A percentile compares a stretch with the other conserved stretches of the same genome.
Evolutionary conservation across 805 yeast genomes (phyloP).

Genomic region (Ogataea pignaliae): DNA sequence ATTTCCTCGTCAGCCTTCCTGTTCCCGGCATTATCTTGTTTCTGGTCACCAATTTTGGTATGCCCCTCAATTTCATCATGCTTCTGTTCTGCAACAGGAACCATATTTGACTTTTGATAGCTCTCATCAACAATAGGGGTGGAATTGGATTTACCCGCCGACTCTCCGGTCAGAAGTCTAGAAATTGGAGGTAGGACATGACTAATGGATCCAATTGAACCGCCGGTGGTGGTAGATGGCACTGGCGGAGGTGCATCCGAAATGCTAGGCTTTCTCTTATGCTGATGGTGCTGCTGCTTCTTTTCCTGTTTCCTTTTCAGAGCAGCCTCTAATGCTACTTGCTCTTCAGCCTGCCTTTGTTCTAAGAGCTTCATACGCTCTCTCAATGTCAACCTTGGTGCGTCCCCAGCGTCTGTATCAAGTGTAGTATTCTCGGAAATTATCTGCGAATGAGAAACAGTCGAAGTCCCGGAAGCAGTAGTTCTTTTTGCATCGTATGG

Average conservation of each 20-base stretch:
- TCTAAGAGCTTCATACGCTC: conserved; percentile 85
- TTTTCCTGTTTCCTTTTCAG: conserved; percentile 47
- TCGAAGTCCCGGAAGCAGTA: conserved; percentile 11
- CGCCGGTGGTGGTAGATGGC: conserved; percentile 9
- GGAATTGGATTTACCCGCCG: too few relatives aligned
- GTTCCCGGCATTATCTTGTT: too few relatives aligned
- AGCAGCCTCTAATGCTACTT: conserved; percentile 60
- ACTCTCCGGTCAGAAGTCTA: too few relatives aligned
- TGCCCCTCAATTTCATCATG: too few relatives aligned
- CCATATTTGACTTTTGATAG: too few relatives aligned
- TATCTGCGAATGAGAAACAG: conserved; percentile 8
- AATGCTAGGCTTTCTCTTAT: conserved; percentile 16
- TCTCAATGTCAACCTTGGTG: conserved; percentile 75
- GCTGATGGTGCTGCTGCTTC: conserved; percentile 32
- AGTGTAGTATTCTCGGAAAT: conserved; percentile 23
- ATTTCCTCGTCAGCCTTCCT: too few relatives aligned
- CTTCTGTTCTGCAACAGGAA: too few relatives aligned
- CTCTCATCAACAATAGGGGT: too few relatives aligned
- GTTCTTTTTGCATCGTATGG: conserved; percentile 18
- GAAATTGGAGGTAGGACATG: not conserved
- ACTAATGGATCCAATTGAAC: conserved; percentile 2
- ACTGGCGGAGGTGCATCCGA: conserved; percentile 2
- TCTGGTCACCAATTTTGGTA: too few relatives aligned
- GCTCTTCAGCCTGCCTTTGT: conserved; percentile 75
- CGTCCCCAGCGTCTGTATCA: conserved; percentile 43